Evolutionary conservation across 768 basidiomycete genomes (phyloP).

Genomic region (Boletus reticulatus): DNA sequence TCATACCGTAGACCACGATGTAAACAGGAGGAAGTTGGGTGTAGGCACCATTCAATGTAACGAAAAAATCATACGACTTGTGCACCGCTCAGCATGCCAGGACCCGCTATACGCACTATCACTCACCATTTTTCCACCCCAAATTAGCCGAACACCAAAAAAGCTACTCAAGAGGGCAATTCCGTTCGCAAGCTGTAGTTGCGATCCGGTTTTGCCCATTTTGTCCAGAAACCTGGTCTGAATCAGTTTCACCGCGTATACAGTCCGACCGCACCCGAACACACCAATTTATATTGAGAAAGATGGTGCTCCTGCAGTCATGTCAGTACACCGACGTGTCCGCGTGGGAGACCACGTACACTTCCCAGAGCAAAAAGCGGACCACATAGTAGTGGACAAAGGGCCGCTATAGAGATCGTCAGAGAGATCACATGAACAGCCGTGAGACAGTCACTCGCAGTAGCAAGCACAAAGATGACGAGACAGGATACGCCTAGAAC

Average conservation of each 20-base stretch:
- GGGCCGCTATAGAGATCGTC: conserved; percentile 46
- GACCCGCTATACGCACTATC: neutral
- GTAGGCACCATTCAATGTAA: conserved; percentile 54
- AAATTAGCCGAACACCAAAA: conserved; percentile 67
- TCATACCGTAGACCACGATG: conserved; percentile 48
- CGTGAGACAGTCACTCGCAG: conserved; percentile 45
- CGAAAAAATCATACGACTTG: conserved; percentile 72
- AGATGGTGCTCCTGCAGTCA: conserved; percentile 66
- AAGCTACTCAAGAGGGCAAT: conserved; percentile 63
- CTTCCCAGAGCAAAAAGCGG: conserved; percentile 82
- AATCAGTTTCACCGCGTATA: neutral
- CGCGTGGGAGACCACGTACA: conserved; percentile 38
- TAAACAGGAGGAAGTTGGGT: conserved; percentile 52
- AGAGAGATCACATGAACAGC: conserved; percentile 1
- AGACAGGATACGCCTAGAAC: conserved; percentile 59
- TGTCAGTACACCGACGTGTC: conserved; percentile 1
- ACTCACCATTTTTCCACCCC: conserved; percentile 52
- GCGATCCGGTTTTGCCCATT: conserved; percentile 65
- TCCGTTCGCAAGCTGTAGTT: conserved; percentile 70
- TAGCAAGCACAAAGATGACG: conserved; percentile 63
- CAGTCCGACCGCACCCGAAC: conserved; percentile 8
- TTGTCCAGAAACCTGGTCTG: conserved; percentile 71
- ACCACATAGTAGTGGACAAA: conserved; percentile 79
- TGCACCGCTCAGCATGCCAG: conserved; percentile 1
- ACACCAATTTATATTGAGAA: conserved; percentile 87